Evolutionary conservation across 2,329 filamentous ascomycete species (phyloP).

Genomic region (Xylariaceae sp.): DNA sequence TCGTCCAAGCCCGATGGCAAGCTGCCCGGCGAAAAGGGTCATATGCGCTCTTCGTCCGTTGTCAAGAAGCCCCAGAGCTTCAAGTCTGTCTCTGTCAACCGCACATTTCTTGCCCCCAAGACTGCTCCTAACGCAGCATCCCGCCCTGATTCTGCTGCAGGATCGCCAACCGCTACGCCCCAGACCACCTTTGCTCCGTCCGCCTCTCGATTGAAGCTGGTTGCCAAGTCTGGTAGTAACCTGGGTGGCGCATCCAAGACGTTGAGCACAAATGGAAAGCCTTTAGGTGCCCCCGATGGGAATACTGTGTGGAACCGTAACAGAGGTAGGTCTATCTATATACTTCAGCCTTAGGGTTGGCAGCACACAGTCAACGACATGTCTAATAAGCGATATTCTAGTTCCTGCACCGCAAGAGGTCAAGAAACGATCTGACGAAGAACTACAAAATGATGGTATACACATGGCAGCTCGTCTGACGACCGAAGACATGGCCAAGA

Average conservation of each 20-base stretch:
- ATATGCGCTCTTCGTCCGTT: conserved; percentile 56
- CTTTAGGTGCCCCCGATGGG: conserved; percentile 63
- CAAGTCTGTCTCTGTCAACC: conserved; percentile 83
- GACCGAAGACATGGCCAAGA: conserved; percentile 64
- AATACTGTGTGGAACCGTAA: conserved; percentile 89
- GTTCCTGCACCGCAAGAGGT: conserved; percentile 65
- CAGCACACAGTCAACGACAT: conserved; percentile 3
- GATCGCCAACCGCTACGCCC: conserved; percentile 44
- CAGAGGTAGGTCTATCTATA: conserved; percentile 55
- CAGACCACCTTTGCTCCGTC: conserved; percentile 47
- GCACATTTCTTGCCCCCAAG: conserved; percentile 78
- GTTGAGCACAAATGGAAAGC: conserved; percentile 55
- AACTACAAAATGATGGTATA: conserved; percentile 82
- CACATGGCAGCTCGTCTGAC: conserved; percentile 78
- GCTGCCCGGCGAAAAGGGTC: conserved; percentile 56
- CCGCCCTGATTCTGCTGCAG: conserved; percentile 48
- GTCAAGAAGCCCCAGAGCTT: conserved; percentile 76
- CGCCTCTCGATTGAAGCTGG: conserved; percentile 65
- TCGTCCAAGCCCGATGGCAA: conserved; percentile 55
- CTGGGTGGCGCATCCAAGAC: conserved; percentile 50
- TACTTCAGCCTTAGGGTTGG: conserved; percentile 23
- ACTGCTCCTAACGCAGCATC: conserved; percentile 43
- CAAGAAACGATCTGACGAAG: conserved; percentile 83
- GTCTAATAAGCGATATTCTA: conserved; percentile 30
- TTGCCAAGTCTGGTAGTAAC: conserved; percentile 69